A percentile compares a stretch with the other conserved stretches of the same genome.
phyloP scores from a whole-genome alignment of 1,139 yeast species.

The Blastobotrys proliferans region DNA sequence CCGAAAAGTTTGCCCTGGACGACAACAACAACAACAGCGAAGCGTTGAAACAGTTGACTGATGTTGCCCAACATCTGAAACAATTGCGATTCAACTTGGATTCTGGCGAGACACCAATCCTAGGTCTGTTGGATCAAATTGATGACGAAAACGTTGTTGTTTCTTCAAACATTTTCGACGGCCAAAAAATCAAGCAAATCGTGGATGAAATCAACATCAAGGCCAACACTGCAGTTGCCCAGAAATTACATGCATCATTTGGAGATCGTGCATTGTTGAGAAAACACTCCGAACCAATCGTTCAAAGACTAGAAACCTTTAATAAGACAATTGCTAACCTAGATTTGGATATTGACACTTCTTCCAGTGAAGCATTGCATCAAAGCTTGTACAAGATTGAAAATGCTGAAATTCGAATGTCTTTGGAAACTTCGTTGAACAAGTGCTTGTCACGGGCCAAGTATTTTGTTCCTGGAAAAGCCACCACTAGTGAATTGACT shows the following conservation, averaged over 20 bases:
- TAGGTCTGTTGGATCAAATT: slow-evolving; percentile 70
- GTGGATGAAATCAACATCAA: slow-evolving; percentile 74
- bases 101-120: slow-evolving; percentile 40
- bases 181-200: slow-evolving; percentile 53
- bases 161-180: slow-evolving; percentile 68
- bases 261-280: slow-evolving; percentile 83
- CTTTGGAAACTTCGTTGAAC: slow-evolving; percentile 73
- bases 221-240: slow-evolving; percentile 84
- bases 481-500: slow-evolving; percentile 50
- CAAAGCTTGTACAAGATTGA: slow-evolving; percentile 63
- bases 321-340: slow-evolving; percentile 63
- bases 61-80: slow-evolving; percentile 68
- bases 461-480: slow-evolving; percentile 84
- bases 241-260: slow-evolving; percentile 65
- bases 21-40: slow-evolving; percentile 28
- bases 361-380: slow-evolving; percentile 69
- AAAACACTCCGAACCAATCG: slow-evolving; percentile 81
- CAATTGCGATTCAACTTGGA: slow-evolving; percentile 55
- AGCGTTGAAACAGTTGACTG: slow-evolving; percentile 52
- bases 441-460: slow-evolving; percentile 84
- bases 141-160: slow-evolving; percentile 81
- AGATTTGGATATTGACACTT: slow-evolving; percentile 61
- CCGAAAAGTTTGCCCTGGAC: slow-evolving; percentile 38
- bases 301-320: slow-evolving; percentile 77
- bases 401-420: slow-evolving; percentile 62